Evolutionary conservation across 805 yeast genomes (phyloP), one percentile per base, ranked within the genome.

Genomic region (Brettanomyces naardenensis): DNA sequence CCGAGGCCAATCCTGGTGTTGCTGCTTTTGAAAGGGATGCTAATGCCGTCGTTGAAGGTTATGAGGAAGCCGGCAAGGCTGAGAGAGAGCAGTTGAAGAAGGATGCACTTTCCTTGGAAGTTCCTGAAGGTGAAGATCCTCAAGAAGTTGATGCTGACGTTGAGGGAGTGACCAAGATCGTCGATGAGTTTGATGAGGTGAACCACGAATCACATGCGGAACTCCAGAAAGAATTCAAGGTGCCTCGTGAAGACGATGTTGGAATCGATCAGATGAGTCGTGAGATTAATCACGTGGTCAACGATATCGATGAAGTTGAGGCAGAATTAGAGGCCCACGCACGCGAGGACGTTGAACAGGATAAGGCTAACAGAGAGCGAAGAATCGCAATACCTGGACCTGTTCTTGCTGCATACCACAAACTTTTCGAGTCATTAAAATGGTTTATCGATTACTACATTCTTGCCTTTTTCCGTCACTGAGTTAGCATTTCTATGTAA

Each of bases 381-480:
- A 11, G 6, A 7, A 11, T 15, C 14, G 28, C 18, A 15, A 33
- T 21, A 33, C 22, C 15, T 21, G 27, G 27, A 9, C 13, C 37
- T n/a, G 14, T 27, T 17, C 33, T 35, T 20, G n/a, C n/a, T n/a
- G n/a, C n/a, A n/a, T n/a, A n/a, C n/a, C 22, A 17, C 42, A 25
- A 18, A 27, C 36, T 19, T 7, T 37, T 23, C 39, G 47, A 44
- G 14, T 41, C 45, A 1, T 22, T 47, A 14, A 40, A 32, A 27
- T 47, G 49, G 51, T 41, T 47, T 26, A 36, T 47, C 18, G 35
- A 38, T 19, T 42, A 41, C 27, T 47, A 47, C 30, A 32, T 47
- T 19, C 31, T 47, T 7, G 36, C 48, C 6, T 40, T 45, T 27
- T 44, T 47, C 36, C 39, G 38, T 6, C 31, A 34, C 19, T 34